phyloP scores from a whole-genome alignment of 768 basidiomycete genomes.

The Dentipellis fragilis region DNA sequence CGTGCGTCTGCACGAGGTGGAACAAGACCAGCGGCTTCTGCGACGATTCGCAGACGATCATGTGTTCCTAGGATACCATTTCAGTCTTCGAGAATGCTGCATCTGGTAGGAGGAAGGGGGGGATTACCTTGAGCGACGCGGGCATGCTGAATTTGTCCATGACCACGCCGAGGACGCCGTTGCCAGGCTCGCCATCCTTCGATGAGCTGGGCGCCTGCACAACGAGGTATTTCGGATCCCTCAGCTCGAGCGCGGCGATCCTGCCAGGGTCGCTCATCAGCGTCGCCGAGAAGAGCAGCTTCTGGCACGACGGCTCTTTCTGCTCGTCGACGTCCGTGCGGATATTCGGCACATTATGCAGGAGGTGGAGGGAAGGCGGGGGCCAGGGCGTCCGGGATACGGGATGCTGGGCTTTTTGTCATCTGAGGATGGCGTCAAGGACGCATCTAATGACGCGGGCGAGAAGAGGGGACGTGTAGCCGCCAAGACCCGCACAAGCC shows the following conservation, averaged over 20 bases:
- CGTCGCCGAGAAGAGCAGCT: slow-evolving; percentile 93
- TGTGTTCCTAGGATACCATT: slow-evolving; percentile 55
- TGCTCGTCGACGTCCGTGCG: slow-evolving; percentile 47
- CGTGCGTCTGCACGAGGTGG: slow-evolving; percentile 60
- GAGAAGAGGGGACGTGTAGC: slow-evolving; percentile 41
- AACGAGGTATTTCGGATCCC: slow-evolving; percentile 80
- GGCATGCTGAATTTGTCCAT: slow-evolving; percentile 82
- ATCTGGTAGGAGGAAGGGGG: too few species aligned
- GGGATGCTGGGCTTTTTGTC: slow-evolving; percentile 8
- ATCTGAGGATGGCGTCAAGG: neutral
- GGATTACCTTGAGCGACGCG: slow-evolving; percentile 54
- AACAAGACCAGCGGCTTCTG: slow-evolving; percentile 87
- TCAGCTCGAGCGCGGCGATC: slow-evolving; percentile 70
- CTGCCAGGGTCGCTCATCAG: slow-evolving; percentile 92
- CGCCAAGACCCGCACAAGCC: slow-evolving; percentile 77
- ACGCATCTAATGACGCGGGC: neutral
- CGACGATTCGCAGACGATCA: slow-evolving; percentile 68
- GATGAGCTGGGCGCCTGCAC: slow-evolving; percentile 40
- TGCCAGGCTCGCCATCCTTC: slow-evolving; percentile 13
- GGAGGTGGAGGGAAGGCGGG: slow-evolving; percentile 44
- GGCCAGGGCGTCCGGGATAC: slow-evolving; percentile 46
- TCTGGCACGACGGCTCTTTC: slow-evolving; percentile 71
- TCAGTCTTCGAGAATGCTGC: neutral
- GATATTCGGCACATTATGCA: slow-evolving; percentile 28
- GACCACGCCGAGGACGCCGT: slow-evolving; percentile 39